A percentile compares a stretch with the other conserved stretches of the same genome.
Conservation (phyloP, 345 rosid genomes). For the Aegle marmelos region DNA sequence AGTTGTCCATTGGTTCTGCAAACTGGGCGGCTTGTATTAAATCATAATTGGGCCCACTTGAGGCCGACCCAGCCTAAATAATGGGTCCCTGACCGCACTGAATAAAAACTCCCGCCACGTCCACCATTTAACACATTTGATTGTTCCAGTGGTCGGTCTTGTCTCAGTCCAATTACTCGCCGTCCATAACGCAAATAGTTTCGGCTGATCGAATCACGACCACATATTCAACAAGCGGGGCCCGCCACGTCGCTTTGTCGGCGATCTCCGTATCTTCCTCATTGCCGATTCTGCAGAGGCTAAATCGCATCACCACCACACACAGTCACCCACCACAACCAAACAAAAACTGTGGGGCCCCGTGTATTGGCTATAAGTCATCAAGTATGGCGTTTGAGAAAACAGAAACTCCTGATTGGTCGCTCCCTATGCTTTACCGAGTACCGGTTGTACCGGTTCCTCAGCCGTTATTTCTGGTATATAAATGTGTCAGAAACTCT, state of each 20-base stretch:
- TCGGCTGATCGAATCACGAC: slow-evolving; percentile 5
- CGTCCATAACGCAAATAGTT: not conserved
- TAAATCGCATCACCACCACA: slow-evolving; percentile 7
- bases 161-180: slow-evolving; percentile 8
- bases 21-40: not conserved
- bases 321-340: not conserved
- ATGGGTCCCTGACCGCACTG: not conserved
- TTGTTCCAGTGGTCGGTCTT: slow-evolving; percentile 8
- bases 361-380: slow-evolving; percentile 14
- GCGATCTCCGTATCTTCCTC: slow-evolving; percentile 8
- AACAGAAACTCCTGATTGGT: not conserved
- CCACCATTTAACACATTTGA: not conserved
- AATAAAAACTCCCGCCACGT: not conserved
- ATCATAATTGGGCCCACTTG: not conserved
- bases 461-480: slow-evolving; percentile 30
- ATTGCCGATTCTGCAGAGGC: not conserved
- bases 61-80: not conserved
- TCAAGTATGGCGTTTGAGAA: slow-evolving; percentile 8
- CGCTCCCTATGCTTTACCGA: slow-evolving; percentile 12
- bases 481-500: not conserved
- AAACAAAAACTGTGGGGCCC: not conserved
- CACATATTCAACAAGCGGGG: slow-evolving; percentile 12
- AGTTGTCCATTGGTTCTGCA: no score
- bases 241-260: slow-evolving; percentile 24
- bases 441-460: slow-evolving; percentile 20